Evolutionary conservation across 768 basidiomycete genomes (phyloP).

Genomic region (Leccinum uliginosum): DNA sequence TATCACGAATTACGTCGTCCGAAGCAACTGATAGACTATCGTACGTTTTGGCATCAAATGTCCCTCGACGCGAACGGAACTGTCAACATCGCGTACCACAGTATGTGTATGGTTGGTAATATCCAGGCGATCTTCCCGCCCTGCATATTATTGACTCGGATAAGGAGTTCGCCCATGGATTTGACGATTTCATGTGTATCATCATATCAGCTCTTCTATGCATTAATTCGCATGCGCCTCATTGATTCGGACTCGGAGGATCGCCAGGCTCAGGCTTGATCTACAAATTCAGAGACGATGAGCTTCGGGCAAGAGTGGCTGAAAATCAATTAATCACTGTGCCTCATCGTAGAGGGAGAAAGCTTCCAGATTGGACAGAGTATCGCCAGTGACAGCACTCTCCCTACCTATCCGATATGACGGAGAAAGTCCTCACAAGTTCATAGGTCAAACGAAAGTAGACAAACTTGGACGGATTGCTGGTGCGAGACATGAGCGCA

Average conservation of each 20-base stretch:
- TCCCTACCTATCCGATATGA: constrained; percentile 3
- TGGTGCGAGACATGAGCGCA: neutral
- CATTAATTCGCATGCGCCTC: constrained; percentile 9
- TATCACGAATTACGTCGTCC: constrained; percentile 5
- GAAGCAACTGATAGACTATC: constrained; percentile 1
- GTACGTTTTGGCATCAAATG: constrained; percentile 6
- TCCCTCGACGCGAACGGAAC: constrained; percentile 5
- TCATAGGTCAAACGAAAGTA: constrained; percentile 11
- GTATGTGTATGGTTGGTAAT: constrained; percentile 10
- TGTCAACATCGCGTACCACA: neutral
- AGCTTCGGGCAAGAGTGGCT: constrained; percentile 4
- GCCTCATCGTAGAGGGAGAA: constrained; percentile 7
- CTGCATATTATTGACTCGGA: neutral
- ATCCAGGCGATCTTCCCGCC: neutral
- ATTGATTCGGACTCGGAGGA: constrained; percentile 11
- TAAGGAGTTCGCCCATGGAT: constrained; percentile 7
- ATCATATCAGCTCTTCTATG: neutral
- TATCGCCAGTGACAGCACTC: neutral
- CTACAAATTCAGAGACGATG: constrained; percentile 7
- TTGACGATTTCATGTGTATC: constrained; percentile 13
- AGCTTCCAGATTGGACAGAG: constrained; percentile 6
- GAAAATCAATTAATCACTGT: constrained; percentile 7
- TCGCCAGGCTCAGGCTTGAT: constrained; percentile 6
- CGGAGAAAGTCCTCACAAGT: neutral
- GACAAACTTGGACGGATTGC: neutral